phyloP scores from a whole-genome alignment of 805 yeast genomes.

The Cyberlindnera mycetangii region DNA sequence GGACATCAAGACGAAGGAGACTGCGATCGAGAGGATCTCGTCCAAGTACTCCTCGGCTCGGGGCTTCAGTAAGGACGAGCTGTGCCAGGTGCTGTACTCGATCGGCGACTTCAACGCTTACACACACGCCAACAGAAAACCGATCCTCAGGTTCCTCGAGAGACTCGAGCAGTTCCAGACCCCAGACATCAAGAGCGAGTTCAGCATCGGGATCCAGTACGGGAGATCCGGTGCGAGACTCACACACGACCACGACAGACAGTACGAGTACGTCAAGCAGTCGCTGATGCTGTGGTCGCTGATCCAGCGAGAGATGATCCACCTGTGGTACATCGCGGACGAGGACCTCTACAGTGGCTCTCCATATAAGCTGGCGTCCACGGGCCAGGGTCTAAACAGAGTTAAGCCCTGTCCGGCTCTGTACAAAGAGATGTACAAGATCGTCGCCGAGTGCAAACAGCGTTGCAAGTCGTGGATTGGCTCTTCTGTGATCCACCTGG shows the following conservation, averaged over 20 bases:
- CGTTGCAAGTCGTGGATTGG: slow-evolving; percentile 74
- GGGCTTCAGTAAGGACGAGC: slow-evolving; percentile 53
- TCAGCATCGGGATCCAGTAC: slow-evolving; percentile 57
- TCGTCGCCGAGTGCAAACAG: slow-evolving; percentile 61
- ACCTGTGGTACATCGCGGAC: slow-evolving; percentile 75
- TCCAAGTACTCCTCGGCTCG: slow-evolving; percentile 40
- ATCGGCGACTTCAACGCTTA: slow-evolving; percentile 78
- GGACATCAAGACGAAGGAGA: slow-evolving; percentile 63
- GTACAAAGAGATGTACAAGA: slow-evolving; percentile 66
- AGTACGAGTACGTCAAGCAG: slow-evolving; percentile 71
- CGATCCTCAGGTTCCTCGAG: slow-evolving; percentile 60
- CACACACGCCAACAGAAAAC: slow-evolving; percentile 63
- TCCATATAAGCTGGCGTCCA: slow-evolving; percentile 57
- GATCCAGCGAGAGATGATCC: slow-evolving; percentile 75
- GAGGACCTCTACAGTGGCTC: slow-evolving; percentile 58
- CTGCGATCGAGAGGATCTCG: slow-evolving; percentile 62
- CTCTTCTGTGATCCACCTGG: slow-evolving; percentile 74
- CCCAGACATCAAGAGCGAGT: slow-evolving; percentile 39
- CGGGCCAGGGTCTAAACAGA: slow-evolving; percentile 81
- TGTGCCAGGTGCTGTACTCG: slow-evolving; percentile 71
- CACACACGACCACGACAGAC: slow-evolving; percentile 71
- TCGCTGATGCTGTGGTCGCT: slow-evolving; percentile 73
- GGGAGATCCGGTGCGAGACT: slow-evolving; percentile 70
- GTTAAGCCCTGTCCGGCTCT: slow-evolving; percentile 71
- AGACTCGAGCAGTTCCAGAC: slow-evolving; percentile 46